These are phyloP conservation scores for Cyberlindnera sargentensis DNA, from an alignment of 805 yeast genomes.

Conservation along the genomic window DNA sequence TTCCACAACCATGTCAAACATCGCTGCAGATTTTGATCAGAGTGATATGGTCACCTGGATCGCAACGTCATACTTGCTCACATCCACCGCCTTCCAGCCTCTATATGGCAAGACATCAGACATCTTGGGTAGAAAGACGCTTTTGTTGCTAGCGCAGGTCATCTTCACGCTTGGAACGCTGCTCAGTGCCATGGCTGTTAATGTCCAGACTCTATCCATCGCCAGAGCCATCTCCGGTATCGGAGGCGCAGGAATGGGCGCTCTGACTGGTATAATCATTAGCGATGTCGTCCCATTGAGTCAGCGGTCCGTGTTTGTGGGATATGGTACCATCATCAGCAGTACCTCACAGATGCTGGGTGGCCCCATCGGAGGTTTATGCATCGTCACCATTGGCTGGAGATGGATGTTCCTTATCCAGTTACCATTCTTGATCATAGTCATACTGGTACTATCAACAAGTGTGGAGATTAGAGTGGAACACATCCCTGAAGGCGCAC, in stretches of 20 bases:
- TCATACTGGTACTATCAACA: constrained; percentile 18
- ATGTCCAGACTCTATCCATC: constrained; percentile 38
- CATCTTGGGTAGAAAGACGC: constrained; percentile 46
- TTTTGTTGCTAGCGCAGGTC: constrained; percentile 36
- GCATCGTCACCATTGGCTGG: constrained; percentile 34
- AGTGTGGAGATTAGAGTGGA: constrained; percentile 27
- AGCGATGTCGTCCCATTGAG: constrained; percentile 50
- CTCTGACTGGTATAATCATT: constrained; percentile 44
- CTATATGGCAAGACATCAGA: constrained; percentile 66
- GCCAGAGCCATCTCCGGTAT: constrained; percentile 52
- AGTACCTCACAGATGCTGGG: constrained; percentile 36
- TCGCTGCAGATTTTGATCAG: constrained; percentile 52
- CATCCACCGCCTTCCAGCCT: constrained; percentile 71
- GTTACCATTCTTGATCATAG: constrained; percentile 29
- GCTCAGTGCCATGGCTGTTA: constrained; percentile 33
- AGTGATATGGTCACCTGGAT: constrained; percentile 56
- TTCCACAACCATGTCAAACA: constrained; percentile 48
- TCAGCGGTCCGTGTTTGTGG: constrained; percentile 48
- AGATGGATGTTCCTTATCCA: constrained; percentile 38
- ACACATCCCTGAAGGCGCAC: constrained; percentile 21
- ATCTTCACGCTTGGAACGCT: constrained; percentile 40
- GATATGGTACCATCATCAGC: constrained; percentile 35
- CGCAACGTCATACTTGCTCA: constrained; percentile 61
- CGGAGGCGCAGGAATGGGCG: constrained; percentile 51
- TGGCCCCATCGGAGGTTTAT: constrained; percentile 37